Percentiles rank a stretch among this genome's conserved stretches.
phyloP scores from a whole-genome alignment of 768 basidiomycete genomes.

The Leccinellum luteum region DNA sequence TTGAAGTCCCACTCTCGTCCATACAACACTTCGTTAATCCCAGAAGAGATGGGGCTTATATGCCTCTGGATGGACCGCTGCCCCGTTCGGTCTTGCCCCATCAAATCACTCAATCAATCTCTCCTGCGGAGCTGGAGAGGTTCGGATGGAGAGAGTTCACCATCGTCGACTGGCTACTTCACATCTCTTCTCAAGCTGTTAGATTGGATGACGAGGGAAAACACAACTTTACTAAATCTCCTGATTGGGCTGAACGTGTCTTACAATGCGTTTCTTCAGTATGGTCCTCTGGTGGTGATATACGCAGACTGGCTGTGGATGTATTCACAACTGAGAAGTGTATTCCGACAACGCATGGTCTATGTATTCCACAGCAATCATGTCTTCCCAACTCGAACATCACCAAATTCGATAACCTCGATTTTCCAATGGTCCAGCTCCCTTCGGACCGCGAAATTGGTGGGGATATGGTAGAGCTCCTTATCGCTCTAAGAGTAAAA shows the following conservation, averaged over 20 bases:
- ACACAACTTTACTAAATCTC: conserved; percentile 59
- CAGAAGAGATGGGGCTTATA: conserved; percentile 38
- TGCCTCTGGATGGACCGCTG: conserved; percentile 75
- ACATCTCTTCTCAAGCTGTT: conserved; percentile 50
- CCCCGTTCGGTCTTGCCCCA: conserved; percentile 65
- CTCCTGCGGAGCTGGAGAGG: conserved; percentile 45
- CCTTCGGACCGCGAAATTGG: not conserved
- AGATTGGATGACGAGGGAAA: conserved; percentile 37
- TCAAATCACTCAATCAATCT: conserved; percentile 56
- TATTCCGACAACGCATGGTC: not conserved
- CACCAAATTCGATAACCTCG: not conserved
- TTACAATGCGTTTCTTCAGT: conserved; percentile 56
- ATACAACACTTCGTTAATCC: conserved; percentile 66
- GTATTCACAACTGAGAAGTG: not conserved
- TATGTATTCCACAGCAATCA: not conserved
- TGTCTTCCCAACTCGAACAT: not conserved
- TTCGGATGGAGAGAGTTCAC: conserved; percentile 80
- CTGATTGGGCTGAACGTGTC: conserved; percentile 77
- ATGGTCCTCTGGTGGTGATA: not conserved
- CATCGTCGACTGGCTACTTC: conserved; percentile 65
- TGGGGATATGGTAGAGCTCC: not conserved
- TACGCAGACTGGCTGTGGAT: not conserved
- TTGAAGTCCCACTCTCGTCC: conserved; percentile 57
- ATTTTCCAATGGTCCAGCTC: not conserved
- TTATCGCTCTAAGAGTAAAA: not conserved